phyloP scores from a whole-genome alignment of 257 asterid species.

The Nemophila menziesii region DNA sequence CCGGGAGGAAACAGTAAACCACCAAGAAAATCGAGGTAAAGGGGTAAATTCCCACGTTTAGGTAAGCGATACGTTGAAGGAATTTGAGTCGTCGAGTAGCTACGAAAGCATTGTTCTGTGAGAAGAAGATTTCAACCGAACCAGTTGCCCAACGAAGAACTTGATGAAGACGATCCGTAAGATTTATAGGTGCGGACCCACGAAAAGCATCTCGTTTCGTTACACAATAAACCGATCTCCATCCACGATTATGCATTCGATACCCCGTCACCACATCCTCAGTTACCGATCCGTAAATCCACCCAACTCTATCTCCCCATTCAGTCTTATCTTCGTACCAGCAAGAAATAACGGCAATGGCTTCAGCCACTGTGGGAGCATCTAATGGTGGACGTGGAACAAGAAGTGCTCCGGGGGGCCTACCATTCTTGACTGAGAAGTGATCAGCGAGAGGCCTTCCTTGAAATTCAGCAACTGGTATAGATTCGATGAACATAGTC shows the following conservation, averaged over 20 bases:
- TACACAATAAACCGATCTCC: constrained; percentile 89
- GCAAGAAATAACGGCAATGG: constrained; percentile 92
- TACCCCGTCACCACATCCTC: constrained; percentile 98
- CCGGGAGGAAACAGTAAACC: constrained; percentile 83
- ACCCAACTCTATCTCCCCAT: constrained; percentile 95
- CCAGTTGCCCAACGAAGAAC: constrained; percentile 99
- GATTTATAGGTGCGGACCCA: constrained; percentile 86
- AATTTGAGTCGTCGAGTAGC: constrained; percentile 84
- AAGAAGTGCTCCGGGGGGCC: constrained; percentile 83
- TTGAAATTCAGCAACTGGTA: constrained; percentile 84
- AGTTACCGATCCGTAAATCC: constrained; percentile 96
- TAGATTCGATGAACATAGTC: constrained; percentile 64
- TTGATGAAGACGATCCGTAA: constrained; percentile 93
- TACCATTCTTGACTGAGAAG: constrained; percentile 67
- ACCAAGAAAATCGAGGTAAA: constrained; percentile 86
- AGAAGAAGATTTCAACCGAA: constrained; percentile 92
- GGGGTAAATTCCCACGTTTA: constrained; percentile 92
- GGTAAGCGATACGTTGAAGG: constrained; percentile 78
- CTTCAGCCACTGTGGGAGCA: constrained; percentile 96
- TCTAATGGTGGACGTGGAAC: constrained; percentile 70
- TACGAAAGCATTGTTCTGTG: constrained; percentile 61
- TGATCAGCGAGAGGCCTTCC: constrained; percentile 94
- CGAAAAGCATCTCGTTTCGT: constrained; percentile 92
- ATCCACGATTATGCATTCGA: constrained; percentile 99
- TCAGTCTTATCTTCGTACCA: constrained; percentile 97